Percentiles rank a stretch among this genome's conserved stretches.
These are phyloP conservation scores for Taxawa tesnikishii DNA, from an alignment of 2,329 filamentous ascomycete genomes.

Conservation along the genomic window DNA sequence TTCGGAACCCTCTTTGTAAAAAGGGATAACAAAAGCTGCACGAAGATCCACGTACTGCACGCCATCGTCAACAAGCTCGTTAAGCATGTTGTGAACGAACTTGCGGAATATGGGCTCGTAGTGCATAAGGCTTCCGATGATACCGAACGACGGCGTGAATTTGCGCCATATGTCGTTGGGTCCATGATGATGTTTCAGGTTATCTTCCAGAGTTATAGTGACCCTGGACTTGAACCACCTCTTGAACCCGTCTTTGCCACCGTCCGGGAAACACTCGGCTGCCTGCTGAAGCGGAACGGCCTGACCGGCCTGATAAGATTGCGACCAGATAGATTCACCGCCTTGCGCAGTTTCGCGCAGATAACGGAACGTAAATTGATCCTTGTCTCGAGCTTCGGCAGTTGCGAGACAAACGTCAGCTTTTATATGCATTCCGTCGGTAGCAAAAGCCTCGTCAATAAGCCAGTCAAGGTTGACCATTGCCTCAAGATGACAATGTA, in stretches of 20 bases:
- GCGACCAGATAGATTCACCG: conserved; percentile 50
- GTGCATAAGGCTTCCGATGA: conserved; percentile 63
- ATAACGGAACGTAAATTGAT: conserved; percentile 43
- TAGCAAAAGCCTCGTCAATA: conserved; percentile 56
- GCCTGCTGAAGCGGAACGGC: conserved; percentile 48
- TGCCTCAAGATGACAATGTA: conserved; percentile 83
- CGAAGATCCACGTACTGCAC: conserved; percentile 76
- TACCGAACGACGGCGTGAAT: conserved; percentile 65
- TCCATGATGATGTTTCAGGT: conserved; percentile 68
- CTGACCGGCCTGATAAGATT: conserved; percentile 46
- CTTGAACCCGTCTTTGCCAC: conserved; percentile 59
- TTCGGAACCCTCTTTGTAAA: conserved; percentile 52
- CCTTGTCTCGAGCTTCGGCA: conserved; percentile 40
- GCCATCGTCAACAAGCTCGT: conserved; percentile 63
- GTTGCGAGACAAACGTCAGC: conserved; percentile 46
- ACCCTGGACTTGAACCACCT: conserved; percentile 64
- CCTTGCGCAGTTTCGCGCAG: conserved; percentile 38
- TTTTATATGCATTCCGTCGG: conserved; percentile 60
- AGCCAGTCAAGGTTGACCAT: conserved; percentile 83
- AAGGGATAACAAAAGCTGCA: conserved; percentile 60
- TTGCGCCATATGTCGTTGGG: conserved; percentile 76
- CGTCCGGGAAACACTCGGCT: conserved; percentile 62
- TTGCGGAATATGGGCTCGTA: conserved; percentile 82
- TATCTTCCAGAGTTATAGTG: conserved; percentile 60
- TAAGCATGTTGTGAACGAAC: conserved; percentile 61